phyloP scores from a whole-genome alignment of 2,329 filamentous ascomycete genomes.

The Verticillium albo-atrum region DNA sequence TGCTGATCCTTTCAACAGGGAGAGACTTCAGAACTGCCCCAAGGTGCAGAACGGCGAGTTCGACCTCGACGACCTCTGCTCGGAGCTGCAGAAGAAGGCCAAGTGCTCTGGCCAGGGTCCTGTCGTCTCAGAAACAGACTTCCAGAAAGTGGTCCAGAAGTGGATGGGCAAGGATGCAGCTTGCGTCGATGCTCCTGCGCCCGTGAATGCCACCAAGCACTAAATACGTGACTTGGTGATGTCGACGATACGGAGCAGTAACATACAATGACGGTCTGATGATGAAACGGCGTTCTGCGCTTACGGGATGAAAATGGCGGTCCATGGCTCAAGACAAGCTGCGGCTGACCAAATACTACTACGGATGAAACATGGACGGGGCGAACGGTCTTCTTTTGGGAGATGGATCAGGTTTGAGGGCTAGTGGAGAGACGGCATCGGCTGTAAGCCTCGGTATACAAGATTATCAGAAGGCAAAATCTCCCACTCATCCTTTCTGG shows the following conservation, averaged over 20 bases:
- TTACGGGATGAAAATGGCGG: neutral
- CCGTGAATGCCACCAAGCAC: neutral
- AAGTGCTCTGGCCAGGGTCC: constrained; percentile 90
- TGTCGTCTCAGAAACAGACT: constrained; percentile 83
- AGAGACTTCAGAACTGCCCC: constrained; percentile 80
- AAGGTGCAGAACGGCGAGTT: constrained; percentile 88
- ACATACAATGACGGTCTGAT: neutral
- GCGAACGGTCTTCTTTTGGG: neutral
- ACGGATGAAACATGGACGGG: neutral
- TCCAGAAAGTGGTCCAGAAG: constrained; percentile 71
- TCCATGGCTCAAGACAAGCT: neutral
- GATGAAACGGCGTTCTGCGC: neutral
- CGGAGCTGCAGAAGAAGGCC: constrained; percentile 90
- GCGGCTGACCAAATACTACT: neutral
- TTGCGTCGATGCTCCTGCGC: neutral
- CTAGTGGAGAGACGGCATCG: neutral
- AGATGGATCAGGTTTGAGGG: neutral
- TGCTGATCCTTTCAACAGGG: constrained; percentile 59
- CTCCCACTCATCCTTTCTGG: neutral
- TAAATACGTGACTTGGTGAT: neutral
- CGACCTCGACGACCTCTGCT: constrained; percentile 88
- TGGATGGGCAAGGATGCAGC: constrained; percentile 46
- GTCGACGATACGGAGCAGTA: neutral
- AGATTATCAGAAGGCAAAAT: neutral
- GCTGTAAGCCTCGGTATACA: neutral